Evolutionary conservation across 2,329 filamentous ascomycete genomes (phyloP).

Genomic region (Blastomyces parvus): DNA sequence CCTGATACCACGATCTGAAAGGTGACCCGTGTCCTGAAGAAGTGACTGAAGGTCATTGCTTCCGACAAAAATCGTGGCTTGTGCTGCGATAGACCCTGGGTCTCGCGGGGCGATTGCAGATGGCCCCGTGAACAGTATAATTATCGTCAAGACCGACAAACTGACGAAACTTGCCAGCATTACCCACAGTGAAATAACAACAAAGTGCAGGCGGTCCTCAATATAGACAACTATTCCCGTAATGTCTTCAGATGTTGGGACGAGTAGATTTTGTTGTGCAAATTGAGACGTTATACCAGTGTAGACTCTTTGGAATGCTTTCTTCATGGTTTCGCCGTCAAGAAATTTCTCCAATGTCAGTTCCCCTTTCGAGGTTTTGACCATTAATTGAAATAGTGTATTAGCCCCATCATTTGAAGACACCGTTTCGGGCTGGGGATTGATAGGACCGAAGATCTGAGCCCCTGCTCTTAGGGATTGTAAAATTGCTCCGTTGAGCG

Average conservation of each 20-base stretch:
- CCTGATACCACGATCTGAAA: background rate
- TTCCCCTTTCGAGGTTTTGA: background rate
- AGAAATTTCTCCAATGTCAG: conserved; percentile 2
- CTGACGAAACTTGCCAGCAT: background rate
- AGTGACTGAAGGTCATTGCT: conserved; percentile 1
- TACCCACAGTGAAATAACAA: background rate
- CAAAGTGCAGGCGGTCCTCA: conserved; percentile 1
- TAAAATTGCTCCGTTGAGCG: background rate
- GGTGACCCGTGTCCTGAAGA: background rate
- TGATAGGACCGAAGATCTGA: background rate
- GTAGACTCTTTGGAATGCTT: background rate
- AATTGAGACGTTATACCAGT: background rate
- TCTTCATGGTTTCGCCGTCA: background rate
- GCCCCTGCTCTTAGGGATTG: background rate
- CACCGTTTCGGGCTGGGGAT: background rate
- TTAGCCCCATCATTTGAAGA: background rate
- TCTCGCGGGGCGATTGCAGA: background rate
- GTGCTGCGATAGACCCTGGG: background rate
- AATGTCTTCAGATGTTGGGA: background rate
- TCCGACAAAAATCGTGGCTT: background rate
- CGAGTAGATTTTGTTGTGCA: conserved; percentile 2
- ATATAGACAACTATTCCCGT: conserved; percentile 1
- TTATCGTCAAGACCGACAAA: background rate
- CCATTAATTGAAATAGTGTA: conserved; percentile 2
- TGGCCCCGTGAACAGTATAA: background rate